Evolutionary conservation across 805 yeast genomes (phyloP).

Genomic region (Komagataella populi): DNA sequence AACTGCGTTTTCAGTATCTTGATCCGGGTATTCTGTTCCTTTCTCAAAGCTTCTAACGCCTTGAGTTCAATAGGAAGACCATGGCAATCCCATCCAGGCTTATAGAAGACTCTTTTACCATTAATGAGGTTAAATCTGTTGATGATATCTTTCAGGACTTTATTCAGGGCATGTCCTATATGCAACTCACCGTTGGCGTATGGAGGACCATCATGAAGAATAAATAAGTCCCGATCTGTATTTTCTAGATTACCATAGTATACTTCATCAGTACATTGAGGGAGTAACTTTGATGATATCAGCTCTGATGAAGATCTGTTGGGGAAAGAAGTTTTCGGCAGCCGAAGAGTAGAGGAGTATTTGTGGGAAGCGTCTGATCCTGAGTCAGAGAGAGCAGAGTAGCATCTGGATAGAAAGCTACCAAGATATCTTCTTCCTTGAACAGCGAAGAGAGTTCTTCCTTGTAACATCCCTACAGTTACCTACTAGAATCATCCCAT

Average conservation of each 20-base stretch:
- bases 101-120: slow-evolving; percentile 53
- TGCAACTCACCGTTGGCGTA: slow-evolving; percentile 94
- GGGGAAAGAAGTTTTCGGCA: slow-evolving; percentile 64
- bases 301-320: slow-evolving; percentile 36
- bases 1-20: slow-evolving; percentile 14
- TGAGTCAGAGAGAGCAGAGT: neutral
- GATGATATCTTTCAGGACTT: slow-evolving; percentile 77
- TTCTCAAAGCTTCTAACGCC: slow-evolving; percentile 39
- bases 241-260: slow-evolving; percentile 47
- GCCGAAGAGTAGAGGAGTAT: slow-evolving; percentile 37
- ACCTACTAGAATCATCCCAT: neutral
- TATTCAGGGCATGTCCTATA: slow-evolving; percentile 85
- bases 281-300: slow-evolving; percentile 27
- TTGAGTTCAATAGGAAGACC: slow-evolving; percentile 94
- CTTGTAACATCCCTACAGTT: neutral
- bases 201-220: slow-evolving; percentile 95
- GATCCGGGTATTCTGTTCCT: slow-evolving; percentile 13
- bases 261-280: slow-evolving; percentile 41
- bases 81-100: slow-evolving; percentile 99
- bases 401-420: neutral
- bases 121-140: slow-evolving; percentile 52
- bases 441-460: neutral
- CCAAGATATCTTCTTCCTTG: neutral
- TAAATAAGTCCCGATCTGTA: slow-evolving; percentile 30
- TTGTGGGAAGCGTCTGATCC: slow-evolving; percentile 10